Evolutionary conservation across 2,329 filamentous ascomycete species (phyloP).

Genomic region (Ophiostoma tasmaniense): DNA sequence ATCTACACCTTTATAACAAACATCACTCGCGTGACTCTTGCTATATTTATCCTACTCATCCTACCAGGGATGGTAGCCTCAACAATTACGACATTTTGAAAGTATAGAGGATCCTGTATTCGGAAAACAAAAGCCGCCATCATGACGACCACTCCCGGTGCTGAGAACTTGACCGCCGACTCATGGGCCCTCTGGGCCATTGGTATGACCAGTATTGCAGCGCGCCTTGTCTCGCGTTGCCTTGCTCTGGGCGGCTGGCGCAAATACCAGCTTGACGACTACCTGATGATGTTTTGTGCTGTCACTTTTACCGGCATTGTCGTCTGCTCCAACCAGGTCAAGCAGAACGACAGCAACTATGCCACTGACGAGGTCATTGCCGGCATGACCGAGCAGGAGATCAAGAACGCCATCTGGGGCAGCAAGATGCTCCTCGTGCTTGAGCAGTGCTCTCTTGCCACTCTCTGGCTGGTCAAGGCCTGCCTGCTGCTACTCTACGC

Average conservation of each 20-base stretch:
- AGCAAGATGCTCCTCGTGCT: slow-evolving; percentile 46
- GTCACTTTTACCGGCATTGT: slow-evolving; percentile 36
- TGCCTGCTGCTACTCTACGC: slow-evolving; percentile 45
- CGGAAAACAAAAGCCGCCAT: background rate
- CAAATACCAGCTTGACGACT: slow-evolving; percentile 48
- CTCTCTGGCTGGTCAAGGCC: slow-evolving; percentile 45
- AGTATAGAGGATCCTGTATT: background rate
- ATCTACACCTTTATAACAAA: background rate
- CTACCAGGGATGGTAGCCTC: slow-evolving; percentile 5
- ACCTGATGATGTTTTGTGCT: slow-evolving; percentile 45
- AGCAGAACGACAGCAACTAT: slow-evolving; percentile 38
- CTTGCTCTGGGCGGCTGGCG: slow-evolving; percentile 36
- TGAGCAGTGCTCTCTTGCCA: slow-evolving; percentile 44
- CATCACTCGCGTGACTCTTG: background rate
- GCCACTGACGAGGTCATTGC: slow-evolving; percentile 30
- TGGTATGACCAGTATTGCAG: slow-evolving; percentile 18
- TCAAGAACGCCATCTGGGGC: slow-evolving; percentile 38
- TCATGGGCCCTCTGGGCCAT: slow-evolving; percentile 23
- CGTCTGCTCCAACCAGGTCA: slow-evolving; percentile 35
- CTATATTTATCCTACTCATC: background rate
- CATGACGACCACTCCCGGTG: background rate
- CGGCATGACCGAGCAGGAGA: slow-evolving; percentile 37
- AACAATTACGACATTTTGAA: background rate
- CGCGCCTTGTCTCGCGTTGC: slow-evolving; percentile 25
- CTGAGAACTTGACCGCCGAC: slow-evolving; percentile 6